Conservation (phyloP, 495 filamentous ascomycete genomes). For the Xanthoparmelia taractica region DNA sequence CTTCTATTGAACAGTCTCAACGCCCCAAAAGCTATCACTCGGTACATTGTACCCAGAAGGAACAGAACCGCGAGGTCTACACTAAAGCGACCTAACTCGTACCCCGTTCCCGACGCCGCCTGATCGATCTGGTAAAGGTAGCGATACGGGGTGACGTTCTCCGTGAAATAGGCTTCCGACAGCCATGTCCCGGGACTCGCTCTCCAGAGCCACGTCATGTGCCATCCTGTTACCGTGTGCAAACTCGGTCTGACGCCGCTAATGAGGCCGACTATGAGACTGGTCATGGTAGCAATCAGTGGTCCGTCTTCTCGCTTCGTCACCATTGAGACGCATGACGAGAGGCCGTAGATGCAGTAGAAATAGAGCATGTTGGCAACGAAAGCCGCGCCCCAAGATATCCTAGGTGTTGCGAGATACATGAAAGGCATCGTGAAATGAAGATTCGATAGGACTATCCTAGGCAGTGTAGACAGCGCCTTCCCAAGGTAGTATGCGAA, state of each 20-base stretch:
- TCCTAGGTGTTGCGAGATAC: constrained; percentile 43
- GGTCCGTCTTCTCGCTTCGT: constrained; percentile 42
- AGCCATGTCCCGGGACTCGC: constrained; percentile 48
- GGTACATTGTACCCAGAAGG: constrained; percentile 34
- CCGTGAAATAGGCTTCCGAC: constrained; percentile 47
- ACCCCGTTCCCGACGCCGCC: constrained; percentile 30
- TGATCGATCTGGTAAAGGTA: constrained; percentile 32
- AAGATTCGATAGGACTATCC: constrained; percentile 44
- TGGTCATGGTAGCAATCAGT: constrained; percentile 40
- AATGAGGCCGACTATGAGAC: constrained; percentile 42
- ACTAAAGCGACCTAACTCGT: constrained; percentile 32
- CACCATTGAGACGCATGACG: constrained; percentile 43
- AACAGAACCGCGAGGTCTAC: constrained; percentile 35
- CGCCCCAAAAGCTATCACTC: constrained; percentile 38
- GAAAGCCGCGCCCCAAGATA: constrained; percentile 39
- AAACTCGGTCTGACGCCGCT: constrained; percentile 45
- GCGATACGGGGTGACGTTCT: constrained; percentile 38
- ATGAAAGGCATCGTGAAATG: constrained; percentile 49
- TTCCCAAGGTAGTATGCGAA: constrained; percentile 53
- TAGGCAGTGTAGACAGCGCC: constrained; percentile 38
- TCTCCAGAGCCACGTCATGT: constrained; percentile 50
- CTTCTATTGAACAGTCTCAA: constrained; percentile 24
- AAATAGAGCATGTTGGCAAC: constrained; percentile 47
- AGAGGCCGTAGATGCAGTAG: constrained; percentile 52
- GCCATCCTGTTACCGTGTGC: constrained; percentile 41